phyloP scores from a whole-genome alignment of 164 flowering plant genomes.

The Vitis riparia region DNA sequence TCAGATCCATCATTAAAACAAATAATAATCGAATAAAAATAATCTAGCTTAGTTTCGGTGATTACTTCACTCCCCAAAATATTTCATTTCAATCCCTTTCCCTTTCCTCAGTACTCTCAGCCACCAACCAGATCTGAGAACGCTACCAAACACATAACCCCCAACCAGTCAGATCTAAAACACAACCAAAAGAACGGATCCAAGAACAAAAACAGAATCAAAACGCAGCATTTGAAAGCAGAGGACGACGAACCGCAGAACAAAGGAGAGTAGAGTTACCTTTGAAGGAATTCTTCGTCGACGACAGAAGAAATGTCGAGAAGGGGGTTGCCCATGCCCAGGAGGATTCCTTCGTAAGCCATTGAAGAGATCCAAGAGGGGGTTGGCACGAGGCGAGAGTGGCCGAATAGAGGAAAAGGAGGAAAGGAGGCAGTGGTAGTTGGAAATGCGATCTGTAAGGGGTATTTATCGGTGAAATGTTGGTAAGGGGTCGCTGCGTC shows the following conservation, averaged over 20 bases:
- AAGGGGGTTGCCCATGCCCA: conserved; percentile 82
- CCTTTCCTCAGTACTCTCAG: too few relatives aligned
- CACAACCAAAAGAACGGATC: background rate
- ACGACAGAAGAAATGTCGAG: conserved; percentile 74
- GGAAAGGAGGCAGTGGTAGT: background rate
- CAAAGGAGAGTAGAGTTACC: conserved; percentile 28
- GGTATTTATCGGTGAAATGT: background rate
- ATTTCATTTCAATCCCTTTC: too few relatives aligned
- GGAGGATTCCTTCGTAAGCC: conserved; percentile 52
- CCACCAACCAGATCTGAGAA: too few relatives aligned
- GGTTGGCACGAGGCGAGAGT: too few relatives aligned
- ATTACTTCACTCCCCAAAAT: too few relatives aligned
- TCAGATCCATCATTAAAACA: too few relatives aligned
- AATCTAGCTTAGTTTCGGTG: too few relatives aligned
- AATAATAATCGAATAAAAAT: too few relatives aligned
- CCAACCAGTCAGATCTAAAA: too few relatives aligned
- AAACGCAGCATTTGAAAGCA: background rate
- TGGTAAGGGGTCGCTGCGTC: too few relatives aligned
- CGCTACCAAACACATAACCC: too few relatives aligned
- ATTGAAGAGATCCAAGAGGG: conserved; percentile 18
- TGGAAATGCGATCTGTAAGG: background rate
- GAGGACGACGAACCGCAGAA: background rate
- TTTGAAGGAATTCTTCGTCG: conserved; percentile 47
- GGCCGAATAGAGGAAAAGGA: background rate
- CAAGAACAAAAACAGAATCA: background rate